These are phyloP conservation scores for Trichoderma asperelloides DNA, from an alignment of 495 filamentous ascomycete genomes.

Conservation along the genomic window DNA sequence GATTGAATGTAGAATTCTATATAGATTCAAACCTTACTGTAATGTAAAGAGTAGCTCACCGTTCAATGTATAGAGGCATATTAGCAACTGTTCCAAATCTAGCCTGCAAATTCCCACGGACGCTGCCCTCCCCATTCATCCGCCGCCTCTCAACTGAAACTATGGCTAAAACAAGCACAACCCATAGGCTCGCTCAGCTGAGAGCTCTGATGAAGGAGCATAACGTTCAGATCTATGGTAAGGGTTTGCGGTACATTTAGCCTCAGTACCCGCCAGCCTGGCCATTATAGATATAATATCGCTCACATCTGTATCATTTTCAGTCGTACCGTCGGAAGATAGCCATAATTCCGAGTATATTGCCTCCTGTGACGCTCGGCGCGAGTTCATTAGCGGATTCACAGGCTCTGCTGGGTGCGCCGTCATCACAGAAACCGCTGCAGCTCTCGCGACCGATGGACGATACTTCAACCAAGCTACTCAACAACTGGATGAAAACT, in stretches of 20 bases:
- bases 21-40: not conserved
- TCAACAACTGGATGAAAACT: conserved; percentile 87
- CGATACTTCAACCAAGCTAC: conserved; percentile 97
- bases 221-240: conserved; percentile 92
- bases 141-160: not conserved
- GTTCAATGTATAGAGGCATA: not conserved
- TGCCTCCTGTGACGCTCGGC: conserved; percentile 81
- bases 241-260: conserved; percentile 17
- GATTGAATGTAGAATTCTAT: too few species aligned
- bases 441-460: conserved; percentile 88
- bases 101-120: not conserved
- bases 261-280: not conserved
- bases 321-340: conserved; percentile 96
- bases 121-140: not conserved
- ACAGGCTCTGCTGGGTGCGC: conserved; percentile 92
- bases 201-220: conserved; percentile 81
- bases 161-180: conserved; percentile 82
- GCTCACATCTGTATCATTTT: conserved; percentile 1
- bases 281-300: conserved; percentile 10
- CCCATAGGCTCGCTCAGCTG: conserved; percentile 63
- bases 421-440: conserved; percentile 76
- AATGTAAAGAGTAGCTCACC: not conserved
- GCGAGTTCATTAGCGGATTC: conserved; percentile 91
- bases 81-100: not conserved
- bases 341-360: conserved; percentile 98